Conservation (phyloP, 2,329 filamentous ascomycete genomes). For the Stagonosporopsis cucurbitacearum region DNA sequence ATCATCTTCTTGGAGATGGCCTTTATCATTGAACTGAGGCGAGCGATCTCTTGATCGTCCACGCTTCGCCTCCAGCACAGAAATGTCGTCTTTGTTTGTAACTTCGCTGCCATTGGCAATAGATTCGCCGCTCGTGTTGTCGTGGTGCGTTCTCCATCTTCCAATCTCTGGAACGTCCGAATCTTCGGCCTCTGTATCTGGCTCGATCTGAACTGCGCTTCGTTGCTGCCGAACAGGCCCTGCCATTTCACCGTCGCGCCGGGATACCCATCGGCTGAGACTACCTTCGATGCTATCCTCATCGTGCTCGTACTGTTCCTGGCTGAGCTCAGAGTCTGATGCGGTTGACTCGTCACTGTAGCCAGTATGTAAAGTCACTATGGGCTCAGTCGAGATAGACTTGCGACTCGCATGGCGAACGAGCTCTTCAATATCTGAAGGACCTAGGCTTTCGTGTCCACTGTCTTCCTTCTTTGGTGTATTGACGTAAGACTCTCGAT, state of each 20-base stretch:
- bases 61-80: slow-evolving; percentile 7
- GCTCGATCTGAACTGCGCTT: slow-evolving; percentile 4
- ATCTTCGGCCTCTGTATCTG: slow-evolving; percentile 23
- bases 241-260: slow-evolving; percentile 33
- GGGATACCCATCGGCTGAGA: slow-evolving; percentile 44
- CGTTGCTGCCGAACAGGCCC: slow-evolving; percentile 27
- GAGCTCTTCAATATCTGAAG: slow-evolving; percentile 43
- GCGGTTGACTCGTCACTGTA: slow-evolving; percentile 41
- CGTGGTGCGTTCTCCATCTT: slow-evolving; percentile 29
- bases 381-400: slow-evolving; percentile 9
- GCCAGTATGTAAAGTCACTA: slow-evolving; percentile 7
- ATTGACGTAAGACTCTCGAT: slow-evolving; percentile 9
- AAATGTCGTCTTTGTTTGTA: slow-evolving; percentile 3
- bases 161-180: slow-evolving; percentile 35
- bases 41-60: slow-evolving; percentile 14
- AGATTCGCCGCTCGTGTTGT: slow-evolving; percentile 36
- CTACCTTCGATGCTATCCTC: slow-evolving; percentile 41
- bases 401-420: slow-evolving; percentile 36
- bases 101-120: slow-evolving; percentile 6
- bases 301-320: slow-evolving; percentile 27
- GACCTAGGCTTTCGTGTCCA: slow-evolving; percentile 37
- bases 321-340: slow-evolving; percentile 33
- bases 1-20: slow-evolving; percentile 11
- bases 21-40: background rate
- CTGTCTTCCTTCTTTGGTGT: slow-evolving; percentile 27